A percentile compares a stretch with the other conserved stretches of the same genome.
These are phyloP conservation scores for Rhodotorula sp. DNA, from an alignment of 1,284 basidiomycete species.

Conservation along the genomic window DNA sequence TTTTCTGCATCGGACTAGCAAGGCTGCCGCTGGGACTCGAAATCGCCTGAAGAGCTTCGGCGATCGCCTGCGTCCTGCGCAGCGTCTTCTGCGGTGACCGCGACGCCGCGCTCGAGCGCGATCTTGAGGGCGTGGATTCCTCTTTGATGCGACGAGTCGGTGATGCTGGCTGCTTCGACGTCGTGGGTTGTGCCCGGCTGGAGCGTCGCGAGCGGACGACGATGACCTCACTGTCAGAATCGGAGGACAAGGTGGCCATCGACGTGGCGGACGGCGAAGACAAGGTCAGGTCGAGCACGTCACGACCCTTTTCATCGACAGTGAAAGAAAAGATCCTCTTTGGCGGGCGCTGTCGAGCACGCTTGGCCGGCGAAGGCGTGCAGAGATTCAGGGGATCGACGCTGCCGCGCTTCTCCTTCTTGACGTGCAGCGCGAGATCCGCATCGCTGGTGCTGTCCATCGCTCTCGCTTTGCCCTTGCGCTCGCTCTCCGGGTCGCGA, in stretches of 20 bases:
- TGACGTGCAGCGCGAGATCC: not conserved
- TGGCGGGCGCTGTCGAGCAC: not conserved
- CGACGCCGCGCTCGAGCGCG: not conserved
- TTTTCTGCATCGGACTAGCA: too few relatives aligned
- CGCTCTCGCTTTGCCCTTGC: not conserved
- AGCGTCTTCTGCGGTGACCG: not conserved
- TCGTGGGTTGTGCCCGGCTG: not conserved
- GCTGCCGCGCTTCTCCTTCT: not conserved
- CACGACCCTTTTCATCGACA: not conserved
- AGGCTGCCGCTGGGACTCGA: too few relatives aligned
- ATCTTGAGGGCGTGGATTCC: not conserved
- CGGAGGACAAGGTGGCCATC: not conserved
- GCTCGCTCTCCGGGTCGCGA: not conserved
- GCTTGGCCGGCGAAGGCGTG: slow-evolving; percentile 1
- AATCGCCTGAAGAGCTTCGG: too few relatives aligned
- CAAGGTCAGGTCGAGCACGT: slow-evolving; percentile 13
- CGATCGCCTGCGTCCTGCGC: not conserved
- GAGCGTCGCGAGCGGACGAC: not conserved
- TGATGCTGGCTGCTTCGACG: not conserved
- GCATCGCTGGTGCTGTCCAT: not conserved
- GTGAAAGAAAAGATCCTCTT: not conserved
- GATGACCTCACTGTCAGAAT: slow-evolving; percentile 7
- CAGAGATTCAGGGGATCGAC: not conserved
- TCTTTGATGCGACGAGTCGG: not conserved
- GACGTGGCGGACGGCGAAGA: not conserved